Conservation (phyloP, 352 stramenopile species). For the Aphanomyces euteiches region DNA sequence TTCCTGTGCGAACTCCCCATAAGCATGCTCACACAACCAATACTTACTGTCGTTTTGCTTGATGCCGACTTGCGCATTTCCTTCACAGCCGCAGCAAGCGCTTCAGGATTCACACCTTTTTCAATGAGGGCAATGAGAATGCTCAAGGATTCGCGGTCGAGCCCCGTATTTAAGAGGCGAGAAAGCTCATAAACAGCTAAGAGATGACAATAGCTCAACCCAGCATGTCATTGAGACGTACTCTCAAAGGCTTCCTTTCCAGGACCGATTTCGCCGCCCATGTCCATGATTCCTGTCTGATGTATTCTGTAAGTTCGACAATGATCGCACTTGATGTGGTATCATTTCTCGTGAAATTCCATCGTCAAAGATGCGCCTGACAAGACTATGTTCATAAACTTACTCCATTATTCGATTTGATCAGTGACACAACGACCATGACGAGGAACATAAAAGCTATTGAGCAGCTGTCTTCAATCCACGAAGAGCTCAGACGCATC, state of each 20-base stretch:
- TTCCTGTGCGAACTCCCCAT: background rate
- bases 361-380: background rate
- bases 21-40: background rate
- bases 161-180: slow-evolving; percentile 84
- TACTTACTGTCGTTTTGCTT: background rate
- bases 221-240: background rate
- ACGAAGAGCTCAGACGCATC: background rate
- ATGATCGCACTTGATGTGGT: background rate
- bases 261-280: slow-evolving; percentile 7
- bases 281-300: background rate
- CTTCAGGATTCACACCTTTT: slow-evolving; percentile 88
- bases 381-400: too few relatives aligned
- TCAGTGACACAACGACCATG: background rate
- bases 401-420: background rate
- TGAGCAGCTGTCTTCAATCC: background rate
- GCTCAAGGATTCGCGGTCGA: slow-evolving; percentile 84
- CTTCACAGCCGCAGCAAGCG: slow-evolving; percentile 84
- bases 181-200: slow-evolving; percentile 88
- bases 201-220: background rate
- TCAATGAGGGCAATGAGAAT: slow-evolving; percentile 86
- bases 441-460: background rate
- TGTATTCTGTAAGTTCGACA: background rate
- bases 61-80: slow-evolving; percentile 50
- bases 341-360: background rate
- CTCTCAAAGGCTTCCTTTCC: slow-evolving; percentile 26